These are phyloP conservation scores for Cystoderma amianthinum DNA, from an alignment of 768 basidiomycete species.

Conservation along the genomic window DNA sequence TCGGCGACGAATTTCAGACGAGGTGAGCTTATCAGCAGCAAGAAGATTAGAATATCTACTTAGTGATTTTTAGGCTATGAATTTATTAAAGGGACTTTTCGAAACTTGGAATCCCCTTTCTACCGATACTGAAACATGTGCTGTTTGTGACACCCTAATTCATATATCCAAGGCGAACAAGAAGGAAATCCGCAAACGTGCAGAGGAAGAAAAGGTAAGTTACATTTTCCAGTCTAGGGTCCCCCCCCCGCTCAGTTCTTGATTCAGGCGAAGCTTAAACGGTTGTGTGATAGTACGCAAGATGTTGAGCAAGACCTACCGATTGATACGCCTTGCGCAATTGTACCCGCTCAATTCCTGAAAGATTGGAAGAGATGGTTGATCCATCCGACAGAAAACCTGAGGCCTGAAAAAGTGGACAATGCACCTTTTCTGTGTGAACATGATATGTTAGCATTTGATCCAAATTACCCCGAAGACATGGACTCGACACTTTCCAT, in stretches of 20 bases:
- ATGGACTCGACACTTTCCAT: slow-evolving; percentile 49
- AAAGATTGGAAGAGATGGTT: slow-evolving; percentile 70
- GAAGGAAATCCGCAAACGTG: slow-evolving; percentile 52
- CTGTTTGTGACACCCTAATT: slow-evolving; percentile 52
- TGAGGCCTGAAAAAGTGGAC: slow-evolving; percentile 57
- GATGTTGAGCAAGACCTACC: slow-evolving; percentile 31
- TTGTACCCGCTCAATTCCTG: slow-evolving; percentile 57
- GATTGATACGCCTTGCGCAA: slow-evolving; percentile 41
- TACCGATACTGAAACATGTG: slow-evolving; percentile 45
- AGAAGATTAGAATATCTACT: slow-evolving; percentile 2
- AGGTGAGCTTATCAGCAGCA: slow-evolving; percentile 29
- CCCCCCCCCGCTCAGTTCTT: slow-evolving; percentile 4
- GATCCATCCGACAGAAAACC: slow-evolving; percentile 40
- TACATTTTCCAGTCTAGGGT: background rate
- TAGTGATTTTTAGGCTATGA: background rate
- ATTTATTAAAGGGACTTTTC: slow-evolving; percentile 36
- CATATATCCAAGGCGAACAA: slow-evolving; percentile 56
- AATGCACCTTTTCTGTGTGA: slow-evolving; percentile 60
- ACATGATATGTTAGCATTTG: slow-evolving; percentile 56
- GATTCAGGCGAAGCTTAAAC: slow-evolving; percentile 51
- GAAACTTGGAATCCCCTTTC: slow-evolving; percentile 52
- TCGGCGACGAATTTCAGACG: slow-evolving; percentile 55
- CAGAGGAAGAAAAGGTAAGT: slow-evolving; percentile 74
- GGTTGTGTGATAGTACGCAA: slow-evolving; percentile 52
- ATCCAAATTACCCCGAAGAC: slow-evolving; percentile 58